Base-by-base conservation (phyloP, 176 grass and related monocot species). In the Saccharum officinarum region DNA sequence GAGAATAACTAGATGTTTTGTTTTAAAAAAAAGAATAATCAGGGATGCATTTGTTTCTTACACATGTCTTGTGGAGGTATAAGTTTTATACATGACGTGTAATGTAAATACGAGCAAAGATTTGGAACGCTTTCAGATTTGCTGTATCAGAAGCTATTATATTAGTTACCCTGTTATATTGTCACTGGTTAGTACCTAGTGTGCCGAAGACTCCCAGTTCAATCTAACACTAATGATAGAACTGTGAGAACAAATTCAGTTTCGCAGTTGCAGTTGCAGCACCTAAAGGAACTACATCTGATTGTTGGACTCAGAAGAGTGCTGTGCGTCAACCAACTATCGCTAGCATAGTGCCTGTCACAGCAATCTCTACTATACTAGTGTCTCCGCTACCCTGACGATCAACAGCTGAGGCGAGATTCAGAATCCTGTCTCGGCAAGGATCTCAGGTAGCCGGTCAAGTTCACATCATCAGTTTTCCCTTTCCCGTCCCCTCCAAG, bases 371-470 rank as follows among this genome's bases (percentile, higher is more conserved):
- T 7, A 6, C n/a, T 22, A 10, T 23, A 23, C 18, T 1, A 23
- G 34, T 13, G 22, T 40, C 22, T n/a, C 37, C 9, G 0, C 34
- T 17, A 36, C 20, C 34, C 33, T 22, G 36, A 69, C 17, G 15
- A 83, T 31, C 42, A 23, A 49, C 52, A 64, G n/a, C 36, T 36
- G 10, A 3, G 34, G 15, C 3, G 14, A 41, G 22, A 28, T 31
- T 39, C 72, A 67, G 38, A 60, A 62, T 30, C 73, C 71, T 62
- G 52, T 40, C 12, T 49, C 39, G 2, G 25, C 17, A 63, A 71
- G 75, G 54, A 47, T 62, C 47, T 80, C 67, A 63, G 54, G 40
- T 86, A 46, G 36, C 23, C n/a, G 20, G 30, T 86, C 76, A 26
- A 22, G 61, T 5, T 46, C 46, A 65, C 54, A 80, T 34, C 41